A percentile compares a stretch with the other conserved stretches of the same genome.
phyloP scores from a whole-genome alignment of 225 moss, liverwort and hornwort species.

The Bryum argenteum region DNA sequence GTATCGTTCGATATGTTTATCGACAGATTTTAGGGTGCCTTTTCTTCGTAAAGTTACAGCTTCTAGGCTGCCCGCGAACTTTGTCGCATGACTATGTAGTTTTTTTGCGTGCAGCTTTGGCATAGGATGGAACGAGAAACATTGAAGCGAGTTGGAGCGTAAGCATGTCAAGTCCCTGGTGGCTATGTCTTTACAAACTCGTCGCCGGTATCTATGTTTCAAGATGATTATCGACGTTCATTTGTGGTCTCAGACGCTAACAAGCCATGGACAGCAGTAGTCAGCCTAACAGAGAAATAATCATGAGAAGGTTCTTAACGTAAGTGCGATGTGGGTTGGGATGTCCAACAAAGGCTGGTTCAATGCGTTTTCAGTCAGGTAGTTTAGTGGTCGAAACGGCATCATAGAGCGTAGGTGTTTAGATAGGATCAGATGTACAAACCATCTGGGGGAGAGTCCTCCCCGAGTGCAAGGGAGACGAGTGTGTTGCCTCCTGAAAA shows the following conservation, averaged over 20 bases:
- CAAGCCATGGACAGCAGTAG: background rate
- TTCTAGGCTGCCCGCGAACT: conserved; percentile 3
- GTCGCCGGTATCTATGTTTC: conserved; percentile 8
- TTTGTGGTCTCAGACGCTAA: conserved; percentile 21
- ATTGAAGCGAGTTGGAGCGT: background rate
- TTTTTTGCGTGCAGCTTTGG: conserved; percentile 31
- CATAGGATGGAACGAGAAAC: conserved; percentile 19
- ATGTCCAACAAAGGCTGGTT: conserved; percentile 36
- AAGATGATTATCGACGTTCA: background rate
- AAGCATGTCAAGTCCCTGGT: conserved; percentile 4
- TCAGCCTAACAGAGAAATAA: background rate
- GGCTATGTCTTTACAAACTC: background rate
- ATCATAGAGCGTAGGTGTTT: conserved; percentile 25
- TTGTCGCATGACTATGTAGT: background rate
- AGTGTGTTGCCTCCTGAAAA: conserved; percentile 51
- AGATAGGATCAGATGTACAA: conserved; percentile 60
- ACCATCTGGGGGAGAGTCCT: conserved; percentile 46
- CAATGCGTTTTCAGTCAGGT: conserved; percentile 37
- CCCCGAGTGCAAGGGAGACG: conserved; percentile 46
- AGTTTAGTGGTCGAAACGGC: conserved; percentile 9
- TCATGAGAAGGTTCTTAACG: conserved; percentile 2
- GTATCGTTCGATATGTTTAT: too few species aligned
- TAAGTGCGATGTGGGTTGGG: conserved; percentile 29
- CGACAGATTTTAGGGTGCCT: background rate
- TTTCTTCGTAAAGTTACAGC: background rate